Evolutionary conservation across 2,329 filamentous ascomycete genomes (phyloP).

Genomic region (Iodosphaeria phyllophila): DNA sequence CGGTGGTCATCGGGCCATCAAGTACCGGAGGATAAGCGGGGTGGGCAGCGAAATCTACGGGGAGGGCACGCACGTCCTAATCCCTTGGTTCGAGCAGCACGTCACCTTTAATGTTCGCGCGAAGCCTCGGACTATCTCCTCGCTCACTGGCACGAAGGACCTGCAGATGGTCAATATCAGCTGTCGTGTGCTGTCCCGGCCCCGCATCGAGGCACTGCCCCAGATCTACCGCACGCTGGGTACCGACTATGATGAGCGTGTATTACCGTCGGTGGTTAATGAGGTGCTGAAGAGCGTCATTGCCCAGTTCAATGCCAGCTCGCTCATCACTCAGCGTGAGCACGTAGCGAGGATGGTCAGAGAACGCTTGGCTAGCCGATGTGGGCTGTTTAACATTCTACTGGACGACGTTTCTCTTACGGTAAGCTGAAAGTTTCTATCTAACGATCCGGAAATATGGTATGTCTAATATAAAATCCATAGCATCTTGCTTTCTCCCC

Average conservation of each 20-base stretch:
- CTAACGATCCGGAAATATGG: slow-evolving; percentile 5
- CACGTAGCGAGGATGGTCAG: slow-evolving; percentile 82
- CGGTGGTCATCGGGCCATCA: slow-evolving; percentile 96
- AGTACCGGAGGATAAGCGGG: slow-evolving; percentile 83
- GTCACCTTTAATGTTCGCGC: slow-evolving; percentile 96
- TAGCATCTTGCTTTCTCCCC: slow-evolving; percentile 59
- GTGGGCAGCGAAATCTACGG: slow-evolving; percentile 91
- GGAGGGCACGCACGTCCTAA: slow-evolving; percentile 88
- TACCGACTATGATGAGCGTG: slow-evolving; percentile 89
- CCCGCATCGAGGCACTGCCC: slow-evolving; percentile 71
- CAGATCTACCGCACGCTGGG: slow-evolving; percentile 96
- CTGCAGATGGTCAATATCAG: slow-evolving; percentile 99
- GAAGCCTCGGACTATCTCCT: slow-evolving; percentile 90
- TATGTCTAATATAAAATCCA: slow-evolving; percentile 6
- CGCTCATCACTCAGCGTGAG: slow-evolving; percentile 97
- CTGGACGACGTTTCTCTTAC: slow-evolving; percentile 95
- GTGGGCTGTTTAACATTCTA: slow-evolving; percentile 91
- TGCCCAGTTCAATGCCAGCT: slow-evolving; percentile 95
- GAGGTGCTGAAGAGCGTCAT: slow-evolving; percentile 98
- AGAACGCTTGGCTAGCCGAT: slow-evolving; percentile 79
- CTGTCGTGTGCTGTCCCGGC: slow-evolving; percentile 91
- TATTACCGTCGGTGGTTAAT: slow-evolving; percentile 93
- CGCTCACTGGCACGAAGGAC: slow-evolving; percentile 95
- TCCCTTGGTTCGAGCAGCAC: slow-evolving; percentile 96
- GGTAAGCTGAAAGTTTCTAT: slow-evolving; percentile 28